phyloP scores from a whole-genome alignment of 306 rosid genomes.

The cucumber (Cucumis sativus) region DNA sequence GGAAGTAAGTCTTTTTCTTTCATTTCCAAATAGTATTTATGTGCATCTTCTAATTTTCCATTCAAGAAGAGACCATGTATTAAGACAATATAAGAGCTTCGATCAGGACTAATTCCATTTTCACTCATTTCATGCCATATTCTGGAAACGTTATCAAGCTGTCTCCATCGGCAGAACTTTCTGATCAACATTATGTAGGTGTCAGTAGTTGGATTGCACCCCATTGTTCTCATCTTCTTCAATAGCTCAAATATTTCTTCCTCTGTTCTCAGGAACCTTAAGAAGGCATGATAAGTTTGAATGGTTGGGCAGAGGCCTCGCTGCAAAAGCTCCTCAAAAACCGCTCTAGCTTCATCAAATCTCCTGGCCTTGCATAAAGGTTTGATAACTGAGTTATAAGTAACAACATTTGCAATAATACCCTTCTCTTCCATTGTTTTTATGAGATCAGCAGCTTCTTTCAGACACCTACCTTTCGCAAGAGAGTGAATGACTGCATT shows the following conservation, averaged over 20 bases:
- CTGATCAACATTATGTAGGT: conserved; percentile 83
- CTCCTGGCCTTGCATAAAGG: conserved; percentile 58
- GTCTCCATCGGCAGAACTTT: conserved; percentile 75
- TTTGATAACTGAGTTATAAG: conserved; percentile 69
- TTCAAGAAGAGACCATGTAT: conserved; percentile 83
- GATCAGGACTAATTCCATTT: conserved; percentile 50
- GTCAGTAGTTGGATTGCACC: conserved; percentile 56
- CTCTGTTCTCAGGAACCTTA: conserved; percentile 37
- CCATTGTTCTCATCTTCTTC: conserved; percentile 45
- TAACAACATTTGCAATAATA: conserved; percentile 46
- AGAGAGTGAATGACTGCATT: conserved; percentile 62
- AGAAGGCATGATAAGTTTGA: conserved; percentile 74
- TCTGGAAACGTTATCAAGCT: conserved; percentile 53
- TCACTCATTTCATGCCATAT: conserved; percentile 67
- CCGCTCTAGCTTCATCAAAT: conserved; percentile 42
- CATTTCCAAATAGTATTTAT: conserved; percentile 69
- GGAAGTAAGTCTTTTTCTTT: conserved; percentile 57
- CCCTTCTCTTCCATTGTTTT: conserved; percentile 52
- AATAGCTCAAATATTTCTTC: conserved; percentile 58
- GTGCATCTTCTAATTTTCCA: conserved; percentile 59
- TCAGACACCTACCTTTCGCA: conserved; percentile 46
- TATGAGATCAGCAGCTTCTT: conserved; percentile 50
- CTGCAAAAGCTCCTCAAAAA: conserved; percentile 45
- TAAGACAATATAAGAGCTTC: conserved; percentile 67
- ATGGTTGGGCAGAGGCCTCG: conserved; percentile 45